These are phyloP conservation scores for Lachnellula suecica DNA, from an alignment of 2,329 filamentous ascomycete species.

Conservation along the genomic window DNA sequence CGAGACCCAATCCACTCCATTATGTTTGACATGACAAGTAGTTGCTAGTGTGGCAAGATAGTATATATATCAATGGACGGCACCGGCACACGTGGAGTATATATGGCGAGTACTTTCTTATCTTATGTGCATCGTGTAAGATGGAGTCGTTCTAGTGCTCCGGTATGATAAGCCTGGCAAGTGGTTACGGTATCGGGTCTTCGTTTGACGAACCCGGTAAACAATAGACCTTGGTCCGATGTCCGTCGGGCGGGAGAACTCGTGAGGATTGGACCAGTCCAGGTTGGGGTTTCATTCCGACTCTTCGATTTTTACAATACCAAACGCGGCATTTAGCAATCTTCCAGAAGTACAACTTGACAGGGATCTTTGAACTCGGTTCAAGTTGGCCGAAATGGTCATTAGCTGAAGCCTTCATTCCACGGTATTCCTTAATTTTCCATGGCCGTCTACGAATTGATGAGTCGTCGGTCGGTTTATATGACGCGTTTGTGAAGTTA, in stretches of 20 bases:
- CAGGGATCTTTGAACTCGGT: too few relatives aligned
- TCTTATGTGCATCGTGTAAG: background rate
- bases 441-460: too few relatives aligned
- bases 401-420: too few relatives aligned
- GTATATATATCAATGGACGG: background rate
- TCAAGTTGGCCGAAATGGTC: too few relatives aligned
- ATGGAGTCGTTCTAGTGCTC: background rate
- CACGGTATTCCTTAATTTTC: too few relatives aligned
- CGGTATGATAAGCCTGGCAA: background rate
- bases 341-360: too few relatives aligned
- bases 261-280: background rate
- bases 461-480: too few relatives aligned
- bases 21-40: background rate
- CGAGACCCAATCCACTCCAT: background rate
- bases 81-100: background rate
- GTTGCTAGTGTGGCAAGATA: background rate
- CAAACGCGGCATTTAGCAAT: too few relatives aligned
- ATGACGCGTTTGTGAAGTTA: too few relatives aligned
- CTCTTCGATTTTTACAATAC: too few relatives aligned
- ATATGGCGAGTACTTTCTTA: background rate
- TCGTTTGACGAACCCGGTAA: too few relatives aligned
- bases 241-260: background rate
- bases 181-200: background rate
- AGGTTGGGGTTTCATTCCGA: background rate
- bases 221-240: background rate